These are phyloP conservation scores for Diaporthe citri DNA, from an alignment of 2,329 filamentous ascomycete species.

Conservation along the genomic window DNA sequence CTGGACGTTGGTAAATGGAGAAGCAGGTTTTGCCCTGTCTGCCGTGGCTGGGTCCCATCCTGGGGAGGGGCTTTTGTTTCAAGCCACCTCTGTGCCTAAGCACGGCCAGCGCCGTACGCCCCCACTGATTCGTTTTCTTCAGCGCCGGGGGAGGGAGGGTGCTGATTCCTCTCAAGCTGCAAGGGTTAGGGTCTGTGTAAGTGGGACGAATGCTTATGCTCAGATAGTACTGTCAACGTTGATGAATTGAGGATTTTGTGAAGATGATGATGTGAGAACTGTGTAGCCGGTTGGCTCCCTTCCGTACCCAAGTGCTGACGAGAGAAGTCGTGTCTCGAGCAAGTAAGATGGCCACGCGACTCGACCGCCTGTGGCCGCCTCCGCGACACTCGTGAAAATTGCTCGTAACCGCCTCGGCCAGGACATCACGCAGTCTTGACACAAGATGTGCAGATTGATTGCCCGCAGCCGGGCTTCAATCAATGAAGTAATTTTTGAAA, in stretches of 20 bases:
- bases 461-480: conserved; percentile 3
- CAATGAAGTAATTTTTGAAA: not conserved
- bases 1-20: conserved; percentile 33
- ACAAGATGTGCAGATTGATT: conserved; percentile 11
- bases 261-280: conserved; percentile 10
- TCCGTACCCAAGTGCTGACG: not conserved
- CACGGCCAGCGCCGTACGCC: conserved; percentile 20
- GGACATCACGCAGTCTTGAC: conserved; percentile 6
- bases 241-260: not conserved
- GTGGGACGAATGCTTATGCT: not conserved
- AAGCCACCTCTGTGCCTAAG: conserved; percentile 19
- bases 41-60: conserved; percentile 24
- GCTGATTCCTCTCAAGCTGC: too few species aligned
- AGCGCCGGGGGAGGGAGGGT: not conserved
- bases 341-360: not conserved
- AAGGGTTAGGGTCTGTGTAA: conserved; percentile 36
- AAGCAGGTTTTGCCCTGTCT: conserved; percentile 34
- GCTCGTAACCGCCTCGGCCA: conserved; percentile 22
- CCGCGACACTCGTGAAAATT: conserved; percentile 17
- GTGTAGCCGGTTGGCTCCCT: not conserved
- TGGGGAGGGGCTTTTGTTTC: conserved; percentile 29
- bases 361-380: conserved; percentile 9
- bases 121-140: not conserved
- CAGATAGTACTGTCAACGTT: not conserved
- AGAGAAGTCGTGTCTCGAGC: not conserved